These are phyloP conservation scores for Cercospora sp. DNA, from an alignment of 2,329 filamentous ascomycete genomes.

Conservation along the genomic window DNA sequence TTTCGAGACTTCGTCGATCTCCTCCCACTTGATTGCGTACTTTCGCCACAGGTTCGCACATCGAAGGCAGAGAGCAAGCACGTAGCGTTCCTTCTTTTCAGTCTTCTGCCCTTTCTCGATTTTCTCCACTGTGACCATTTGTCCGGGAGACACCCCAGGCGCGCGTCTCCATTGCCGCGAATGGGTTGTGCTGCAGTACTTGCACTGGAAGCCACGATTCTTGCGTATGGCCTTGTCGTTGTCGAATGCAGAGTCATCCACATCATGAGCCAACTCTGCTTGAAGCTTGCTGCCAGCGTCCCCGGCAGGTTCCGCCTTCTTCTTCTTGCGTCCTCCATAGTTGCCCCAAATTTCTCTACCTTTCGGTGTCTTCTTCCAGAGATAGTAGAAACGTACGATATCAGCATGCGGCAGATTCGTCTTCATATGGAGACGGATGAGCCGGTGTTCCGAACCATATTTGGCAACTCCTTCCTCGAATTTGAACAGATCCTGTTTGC, in stretches of 20 bases:
- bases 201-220: conserved; percentile 87
- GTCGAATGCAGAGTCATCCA: conserved; percentile 95
- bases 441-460: conserved; percentile 85
- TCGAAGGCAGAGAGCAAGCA: conserved; percentile 82
- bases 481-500: conserved; percentile 74
- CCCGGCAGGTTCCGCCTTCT: conserved; percentile 54
- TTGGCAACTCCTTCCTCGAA: conserved; percentile 91
- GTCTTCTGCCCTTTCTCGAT: conserved; percentile 65
- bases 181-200: conserved; percentile 78
- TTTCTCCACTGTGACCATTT: conserved; percentile 66
- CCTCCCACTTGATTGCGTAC: conserved; percentile 94
- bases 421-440: conserved; percentile 81
- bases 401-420: conserved; percentile 70
- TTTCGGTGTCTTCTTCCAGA: conserved; percentile 91
- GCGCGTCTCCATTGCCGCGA: conserved; percentile 92
- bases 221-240: conserved; percentile 75
- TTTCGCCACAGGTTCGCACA: conserved; percentile 94
- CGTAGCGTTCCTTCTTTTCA: conserved; percentile 72
- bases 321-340: conserved; percentile 84
- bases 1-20: conserved; percentile 85
- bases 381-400: conserved; percentile 92
- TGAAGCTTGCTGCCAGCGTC: conserved; percentile 73
- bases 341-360: conserved; percentile 88
- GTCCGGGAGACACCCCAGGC: conserved; percentile 71
- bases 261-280: conserved; percentile 87